Evolutionary conservation across 1,284 basidiomycete genomes (phyloP).

Genomic region (Apiotrichum porosum): DNA sequence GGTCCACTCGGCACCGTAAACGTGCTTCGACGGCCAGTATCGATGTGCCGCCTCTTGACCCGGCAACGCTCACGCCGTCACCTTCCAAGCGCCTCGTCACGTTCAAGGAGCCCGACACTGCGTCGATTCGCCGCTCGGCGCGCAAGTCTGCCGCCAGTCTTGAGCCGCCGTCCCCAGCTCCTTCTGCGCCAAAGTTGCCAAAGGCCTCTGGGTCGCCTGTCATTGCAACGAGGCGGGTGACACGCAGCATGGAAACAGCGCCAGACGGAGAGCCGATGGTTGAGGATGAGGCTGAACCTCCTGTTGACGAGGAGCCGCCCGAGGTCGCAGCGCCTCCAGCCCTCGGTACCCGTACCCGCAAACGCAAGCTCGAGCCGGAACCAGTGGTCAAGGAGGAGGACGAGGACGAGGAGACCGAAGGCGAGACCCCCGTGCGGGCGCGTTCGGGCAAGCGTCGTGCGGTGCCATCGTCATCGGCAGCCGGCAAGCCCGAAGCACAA

Average conservation of each 20-base stretch:
- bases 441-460: constrained; percentile 1
- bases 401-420: not conserved
- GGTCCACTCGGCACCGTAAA: too few relatives aligned
- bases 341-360: not conserved
- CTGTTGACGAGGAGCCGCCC: not conserved
- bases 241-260: not conserved
- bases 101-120: not conserved
- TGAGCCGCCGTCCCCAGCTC: too few relatives aligned
- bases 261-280: not conserved
- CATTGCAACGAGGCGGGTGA: not conserved
- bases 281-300: not conserved
- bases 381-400: not conserved
- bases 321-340: not conserved
- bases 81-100: not conserved
- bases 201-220: not conserved
- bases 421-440: not conserved
- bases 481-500: too few relatives aligned
- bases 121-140: not conserved
- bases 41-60: too few relatives aligned
- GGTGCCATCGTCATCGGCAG: not conserved
- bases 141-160: too few relatives aligned
- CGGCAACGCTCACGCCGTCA: not conserved
- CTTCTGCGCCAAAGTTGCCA: not conserved
- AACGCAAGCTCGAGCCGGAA: not conserved
- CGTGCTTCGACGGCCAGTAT: too few relatives aligned